Evolutionary conservation across 345 rosid species (phyloP), one percentile per base, ranked within the genome.

Genomic region (Melaleuca quinquenervia): DNA sequence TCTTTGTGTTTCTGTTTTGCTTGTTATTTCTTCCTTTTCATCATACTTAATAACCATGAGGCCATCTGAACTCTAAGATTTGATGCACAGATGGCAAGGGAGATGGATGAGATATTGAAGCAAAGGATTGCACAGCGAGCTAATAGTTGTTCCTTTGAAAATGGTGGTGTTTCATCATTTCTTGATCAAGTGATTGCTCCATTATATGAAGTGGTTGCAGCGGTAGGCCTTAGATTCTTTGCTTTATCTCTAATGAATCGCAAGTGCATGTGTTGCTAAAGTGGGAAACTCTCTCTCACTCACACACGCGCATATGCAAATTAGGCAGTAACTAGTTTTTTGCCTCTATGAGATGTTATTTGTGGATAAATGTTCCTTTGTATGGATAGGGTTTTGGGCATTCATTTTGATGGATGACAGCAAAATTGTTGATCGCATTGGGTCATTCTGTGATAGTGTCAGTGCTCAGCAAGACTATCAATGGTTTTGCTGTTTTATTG

Each of bases 181-280:
- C 98, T 97, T 85, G 92, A 92, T 91, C 92, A 91, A 83, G 96
- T 97, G 74, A 93, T 97, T 85, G 85, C 94, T 89, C 99, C 99
- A 13, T 87, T 97, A 41, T 96, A 92, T 90, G 98, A 92, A 64
- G 98, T 94, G 84, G 90, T 95, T 84, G 93, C 98, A 18, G 98
- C 98, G 90, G 99, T 97, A 93, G 87, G 96, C 87, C 85, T 87
- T 82, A 70, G n/a, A 60, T 82, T 13, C 36, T 6, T 13, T 70
- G 78, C 78, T 70, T 70, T 32, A 32, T 70, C 36, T 15, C n/a
- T 82, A 82, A 50, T 50, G 24, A 50, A 82, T 50, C 50, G 84
- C 84, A 50, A 82, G 18, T 2, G 78, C 48, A 70, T 70, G 11
- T 32, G 24, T 70, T 32, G 24, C 3, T 32, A 64, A 32, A 64